Evolutionary conservation across 148 eudicot species (phyloP).

Genomic region (Drosera capensis): DNA sequence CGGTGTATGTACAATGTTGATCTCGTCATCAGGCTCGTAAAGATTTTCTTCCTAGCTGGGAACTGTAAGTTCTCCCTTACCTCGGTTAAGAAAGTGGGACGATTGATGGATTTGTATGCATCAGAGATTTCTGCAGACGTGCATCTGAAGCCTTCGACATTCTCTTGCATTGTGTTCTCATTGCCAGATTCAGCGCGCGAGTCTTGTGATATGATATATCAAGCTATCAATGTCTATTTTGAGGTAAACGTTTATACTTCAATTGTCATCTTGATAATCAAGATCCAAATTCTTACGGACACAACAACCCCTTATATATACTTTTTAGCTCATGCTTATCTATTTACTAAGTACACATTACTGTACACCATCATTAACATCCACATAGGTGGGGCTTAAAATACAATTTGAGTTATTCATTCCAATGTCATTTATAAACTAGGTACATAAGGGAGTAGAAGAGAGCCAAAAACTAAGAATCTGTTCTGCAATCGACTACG

Average conservation of each 20-base stretch:
- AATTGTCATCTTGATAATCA: too few relatives aligned
- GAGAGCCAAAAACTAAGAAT: slow-evolving; percentile 30
- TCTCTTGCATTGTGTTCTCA: slow-evolving; percentile 19
- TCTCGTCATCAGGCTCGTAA: slow-evolving; percentile 26
- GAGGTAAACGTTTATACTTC: too few relatives aligned
- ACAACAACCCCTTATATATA: too few relatives aligned
- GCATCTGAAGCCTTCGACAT: slow-evolving; percentile 29
- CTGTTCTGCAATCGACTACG: slow-evolving; percentile 21
- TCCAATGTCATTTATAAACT: not conserved
- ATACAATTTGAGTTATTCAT: too few relatives aligned
- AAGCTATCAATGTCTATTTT: slow-evolving; percentile 35
- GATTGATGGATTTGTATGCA: slow-evolving; percentile 39
- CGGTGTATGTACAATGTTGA: slow-evolving; percentile 25
- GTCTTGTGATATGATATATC: slow-evolving; percentile 30
- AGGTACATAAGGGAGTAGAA: slow-evolving; percentile 29
- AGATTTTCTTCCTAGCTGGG: slow-evolving; percentile 16
- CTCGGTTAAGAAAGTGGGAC: slow-evolving; percentile 27
- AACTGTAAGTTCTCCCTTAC: slow-evolving; percentile 10
- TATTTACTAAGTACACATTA: too few relatives aligned
- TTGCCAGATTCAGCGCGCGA: slow-evolving; percentile 39
- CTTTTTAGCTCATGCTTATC: too few relatives aligned
- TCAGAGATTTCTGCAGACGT: slow-evolving; percentile 47
- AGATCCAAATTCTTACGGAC: too few relatives aligned
- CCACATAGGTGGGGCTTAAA: too few relatives aligned
- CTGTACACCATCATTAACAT: too few relatives aligned